Percentiles rank a stretch among this genome's conserved stretches.
phyloP scores from a whole-genome alignment of 2,329 filamentous ascomycete species.

The Monilinia aucupariae region DNA sequence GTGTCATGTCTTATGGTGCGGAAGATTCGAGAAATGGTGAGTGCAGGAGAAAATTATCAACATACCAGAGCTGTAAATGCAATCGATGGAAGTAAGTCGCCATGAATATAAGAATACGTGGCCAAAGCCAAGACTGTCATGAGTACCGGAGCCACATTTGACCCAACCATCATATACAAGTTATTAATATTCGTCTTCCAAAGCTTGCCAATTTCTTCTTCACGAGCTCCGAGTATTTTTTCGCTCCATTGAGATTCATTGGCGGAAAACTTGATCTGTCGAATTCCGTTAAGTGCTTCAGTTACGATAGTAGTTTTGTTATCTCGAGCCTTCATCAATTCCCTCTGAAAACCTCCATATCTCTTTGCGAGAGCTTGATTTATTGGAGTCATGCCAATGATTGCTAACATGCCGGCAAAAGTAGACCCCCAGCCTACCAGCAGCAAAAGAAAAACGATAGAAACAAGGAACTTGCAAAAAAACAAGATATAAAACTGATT shows the following conservation, averaged over 20 bases:
- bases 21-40: background rate
- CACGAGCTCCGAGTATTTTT: conserved; percentile 59
- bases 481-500: conserved; percentile 59
- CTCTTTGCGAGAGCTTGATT: conserved; percentile 60
- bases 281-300: conserved; percentile 68
- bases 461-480: conserved; percentile 56
- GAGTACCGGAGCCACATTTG: conserved; percentile 66
- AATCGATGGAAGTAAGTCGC: conserved; percentile 61
- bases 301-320: conserved; percentile 67
- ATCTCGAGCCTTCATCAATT: conserved; percentile 68
- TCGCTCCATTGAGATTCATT: conserved; percentile 67
- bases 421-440: conserved; percentile 67
- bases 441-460: conserved; percentile 57
- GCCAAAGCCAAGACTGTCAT: conserved; percentile 65
- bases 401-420: conserved; percentile 56
- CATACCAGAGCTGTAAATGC: conserved; percentile 64
- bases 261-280: conserved; percentile 78
- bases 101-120: conserved; percentile 59
- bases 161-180: conserved; percentile 39
- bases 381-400: conserved; percentile 57
- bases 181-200: conserved; percentile 42
- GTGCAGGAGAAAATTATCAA: background rate
- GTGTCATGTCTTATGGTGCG: background rate
- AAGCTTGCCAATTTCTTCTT: conserved; percentile 58
- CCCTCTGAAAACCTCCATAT: conserved; percentile 58